These are phyloP conservation scores for Hypoxylon sp. DNA, from an alignment of 2,329 filamentous ascomycete genomes.

Conservation along the genomic window DNA sequence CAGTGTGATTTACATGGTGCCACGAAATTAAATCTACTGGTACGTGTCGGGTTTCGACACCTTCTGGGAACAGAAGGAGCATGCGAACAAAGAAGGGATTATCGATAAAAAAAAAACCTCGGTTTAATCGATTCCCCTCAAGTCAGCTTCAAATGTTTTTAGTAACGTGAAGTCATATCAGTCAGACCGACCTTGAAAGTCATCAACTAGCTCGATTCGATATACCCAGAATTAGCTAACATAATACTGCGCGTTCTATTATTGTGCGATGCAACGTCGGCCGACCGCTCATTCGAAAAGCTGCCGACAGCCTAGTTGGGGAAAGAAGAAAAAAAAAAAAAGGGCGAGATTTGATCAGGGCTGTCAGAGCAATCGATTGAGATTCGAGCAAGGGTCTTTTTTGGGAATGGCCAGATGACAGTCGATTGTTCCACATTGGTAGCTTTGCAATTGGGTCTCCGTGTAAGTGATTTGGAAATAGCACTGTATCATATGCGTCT, in stretches of 20 bases:
- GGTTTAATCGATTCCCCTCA: conserved; percentile 11
- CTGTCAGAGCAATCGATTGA: conserved; percentile 24
- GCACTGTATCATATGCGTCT: conserved; percentile 15
- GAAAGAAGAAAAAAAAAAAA: conserved; percentile 17
- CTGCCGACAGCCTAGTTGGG: conserved; percentile 11
- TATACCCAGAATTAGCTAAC: conserved; percentile 10
- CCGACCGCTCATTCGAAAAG: conserved; percentile 31
- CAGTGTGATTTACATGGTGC: conserved; percentile 14
- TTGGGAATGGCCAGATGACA: conserved; percentile 32
- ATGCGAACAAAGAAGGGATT: conserved; percentile 34
- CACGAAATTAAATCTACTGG: conserved; percentile 23
- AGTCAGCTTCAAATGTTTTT: conserved; percentile 1
- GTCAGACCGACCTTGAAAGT: conserved; percentile 1
- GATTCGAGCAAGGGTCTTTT: conserved; percentile 35
- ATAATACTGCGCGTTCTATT: conserved; percentile 9
- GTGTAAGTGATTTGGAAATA: conserved; percentile 2
- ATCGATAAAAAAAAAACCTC: conserved; percentile 31
- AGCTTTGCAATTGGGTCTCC: conserved; percentile 4
- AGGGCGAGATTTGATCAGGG: conserved; percentile 12
- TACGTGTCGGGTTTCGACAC: conserved; percentile 25
- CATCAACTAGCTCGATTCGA: conserved; percentile 12
- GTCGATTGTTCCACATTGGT: conserved; percentile 17
- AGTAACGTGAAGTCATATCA: not conserved
- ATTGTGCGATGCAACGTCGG: conserved; percentile 24
- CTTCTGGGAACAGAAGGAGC: conserved; percentile 41